Evolutionary conservation across 139 green algal genomes (phyloP).

Genomic region (Nannochloris sp.): DNA sequence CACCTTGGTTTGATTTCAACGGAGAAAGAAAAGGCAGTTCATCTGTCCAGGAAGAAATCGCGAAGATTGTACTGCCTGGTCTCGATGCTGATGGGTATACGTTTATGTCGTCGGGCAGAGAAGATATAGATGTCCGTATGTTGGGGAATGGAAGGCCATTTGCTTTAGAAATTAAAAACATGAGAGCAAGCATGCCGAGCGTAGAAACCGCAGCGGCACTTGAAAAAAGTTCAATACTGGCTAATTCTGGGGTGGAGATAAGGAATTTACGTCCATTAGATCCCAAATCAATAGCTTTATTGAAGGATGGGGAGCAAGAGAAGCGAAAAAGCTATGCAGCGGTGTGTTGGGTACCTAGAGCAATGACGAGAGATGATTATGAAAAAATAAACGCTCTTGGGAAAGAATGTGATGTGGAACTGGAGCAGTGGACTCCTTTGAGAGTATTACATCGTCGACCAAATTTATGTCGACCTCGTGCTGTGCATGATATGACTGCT

Average conservation of each 20-base stretch:
- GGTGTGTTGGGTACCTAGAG: constrained; percentile 44
- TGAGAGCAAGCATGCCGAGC: constrained; percentile 3
- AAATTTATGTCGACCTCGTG: constrained; percentile 33
- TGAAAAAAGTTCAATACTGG: not conserved
- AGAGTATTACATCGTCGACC: constrained; percentile 69
- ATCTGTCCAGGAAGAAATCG: constrained; percentile 38
- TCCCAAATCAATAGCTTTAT: constrained; percentile 11
- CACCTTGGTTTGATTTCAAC: constrained; percentile 43
- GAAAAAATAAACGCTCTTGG: constrained; percentile 26
- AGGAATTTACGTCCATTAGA: constrained; percentile 23
- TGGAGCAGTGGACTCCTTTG: constrained; percentile 74
- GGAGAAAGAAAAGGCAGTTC: constrained; percentile 21
- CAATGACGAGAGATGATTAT: constrained; percentile 28
- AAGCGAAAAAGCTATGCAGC: constrained; percentile 79
- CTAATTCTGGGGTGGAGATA: constrained; percentile 29
- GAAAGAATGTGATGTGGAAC: constrained; percentile 36
- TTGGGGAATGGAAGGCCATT: constrained; percentile 76
- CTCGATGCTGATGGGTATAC: constrained; percentile 26
- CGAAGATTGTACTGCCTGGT: constrained; percentile 14
- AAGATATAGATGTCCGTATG: constrained; percentile 89
- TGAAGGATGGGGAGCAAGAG: constrained; percentile 64
- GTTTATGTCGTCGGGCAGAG: constrained; percentile 55
- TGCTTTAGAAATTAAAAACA: constrained; percentile 60
- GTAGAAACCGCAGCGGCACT: not conserved
- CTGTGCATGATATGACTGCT: not conserved